phyloP scores from a whole-genome alignment of 2,329 filamentous ascomycete genomes.

The Xylariaceae sp. region DNA sequence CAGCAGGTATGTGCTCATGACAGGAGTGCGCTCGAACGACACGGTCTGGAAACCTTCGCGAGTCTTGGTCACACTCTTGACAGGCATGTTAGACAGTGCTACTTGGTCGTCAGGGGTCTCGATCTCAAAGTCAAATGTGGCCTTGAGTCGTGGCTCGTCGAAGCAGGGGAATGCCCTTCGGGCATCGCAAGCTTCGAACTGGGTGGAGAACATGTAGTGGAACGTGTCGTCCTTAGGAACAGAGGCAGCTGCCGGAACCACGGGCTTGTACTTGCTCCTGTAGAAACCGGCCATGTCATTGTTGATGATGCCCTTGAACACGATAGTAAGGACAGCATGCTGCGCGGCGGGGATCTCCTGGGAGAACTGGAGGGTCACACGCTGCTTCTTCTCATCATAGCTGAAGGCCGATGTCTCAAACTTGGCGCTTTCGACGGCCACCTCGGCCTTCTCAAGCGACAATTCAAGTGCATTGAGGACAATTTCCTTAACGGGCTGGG shows the following conservation, averaged over 20 bases:
- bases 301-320: conserved; percentile 79
- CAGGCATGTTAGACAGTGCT: conserved; percentile 92
- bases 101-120: conserved; percentile 85
- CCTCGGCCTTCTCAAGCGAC: conserved; percentile 61
- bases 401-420: conserved; percentile 61
- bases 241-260: conserved; percentile 63
- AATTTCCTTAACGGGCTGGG: conserved; percentile 67
- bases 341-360: conserved; percentile 63
- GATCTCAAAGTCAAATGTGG: conserved; percentile 89
- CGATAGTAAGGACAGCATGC: conserved; percentile 62
- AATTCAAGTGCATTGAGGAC: conserved; percentile 82
- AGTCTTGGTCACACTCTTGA: conserved; percentile 60
- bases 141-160: conserved; percentile 95
- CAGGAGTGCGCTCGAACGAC: conserved; percentile 74
- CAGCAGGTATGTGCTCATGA: conserved; percentile 88
- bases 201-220: conserved; percentile 82
- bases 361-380: conserved; percentile 71
- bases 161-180: conserved; percentile 95
- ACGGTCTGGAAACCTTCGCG: conserved; percentile 66
- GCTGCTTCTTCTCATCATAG: conserved; percentile 80
- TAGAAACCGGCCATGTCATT: conserved; percentile 92
- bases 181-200: conserved; percentile 96
- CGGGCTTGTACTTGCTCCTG: conserved; percentile 86
- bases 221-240: conserved; percentile 68
- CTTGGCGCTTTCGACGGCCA: conserved; percentile 55